Conservation (phyloP, 108 stramenopile genomes). For the Pseudonitzschia delicatissima region DNA sequence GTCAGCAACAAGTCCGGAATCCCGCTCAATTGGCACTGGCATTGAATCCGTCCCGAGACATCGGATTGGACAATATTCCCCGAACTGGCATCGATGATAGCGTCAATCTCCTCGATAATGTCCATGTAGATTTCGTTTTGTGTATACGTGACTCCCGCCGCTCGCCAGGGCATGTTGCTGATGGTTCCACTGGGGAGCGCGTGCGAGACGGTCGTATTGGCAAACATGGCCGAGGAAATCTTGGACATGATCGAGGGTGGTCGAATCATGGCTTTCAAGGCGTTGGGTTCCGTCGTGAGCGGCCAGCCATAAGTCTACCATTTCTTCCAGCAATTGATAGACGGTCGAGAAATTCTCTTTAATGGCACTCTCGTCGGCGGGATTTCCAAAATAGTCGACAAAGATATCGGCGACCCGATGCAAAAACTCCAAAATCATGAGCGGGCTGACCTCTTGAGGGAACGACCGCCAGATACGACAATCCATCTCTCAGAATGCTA, state of each 20-base stretch:
- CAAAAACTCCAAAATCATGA: conserved; percentile 93
- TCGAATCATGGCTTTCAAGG: conserved; percentile 92
- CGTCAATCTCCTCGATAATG: conserved; percentile 96
- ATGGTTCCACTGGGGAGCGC: conserved; percentile 86
- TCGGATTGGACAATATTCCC: conserved; percentile 89
- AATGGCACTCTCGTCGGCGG: conserved; percentile 91
- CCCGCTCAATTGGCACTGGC: conserved; percentile 89
- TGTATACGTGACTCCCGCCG: conserved; percentile 86
- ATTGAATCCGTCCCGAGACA: conserved; percentile 90
- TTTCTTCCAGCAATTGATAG: conserved; percentile 97
- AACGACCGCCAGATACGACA: conserved; percentile 90
- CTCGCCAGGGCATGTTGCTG: conserved; percentile 98
- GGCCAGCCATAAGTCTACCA: conserved; percentile 99
- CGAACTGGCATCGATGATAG: conserved; percentile 75
- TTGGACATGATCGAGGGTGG: conserved; percentile 90
- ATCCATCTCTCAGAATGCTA: conserved; percentile 76
- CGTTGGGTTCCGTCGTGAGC: conserved; percentile 98
- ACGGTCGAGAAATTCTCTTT: conserved; percentile 97
- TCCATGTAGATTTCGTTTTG: conserved; percentile 98
- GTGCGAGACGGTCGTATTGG: conserved; percentile 57
- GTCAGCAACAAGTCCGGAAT: conserved; percentile 93
- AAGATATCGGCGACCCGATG: conserved; percentile 95
- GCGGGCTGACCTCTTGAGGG: conserved; percentile 85
- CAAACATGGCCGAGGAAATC: conserved; percentile 39
- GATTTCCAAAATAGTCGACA: conserved; percentile 90